Percentiles rank a stretch among this genome's conserved stretches.
Conservation (phyloP, 768 basidiomycete species). For the Phylloporus rhodoxanthus region DNA sequence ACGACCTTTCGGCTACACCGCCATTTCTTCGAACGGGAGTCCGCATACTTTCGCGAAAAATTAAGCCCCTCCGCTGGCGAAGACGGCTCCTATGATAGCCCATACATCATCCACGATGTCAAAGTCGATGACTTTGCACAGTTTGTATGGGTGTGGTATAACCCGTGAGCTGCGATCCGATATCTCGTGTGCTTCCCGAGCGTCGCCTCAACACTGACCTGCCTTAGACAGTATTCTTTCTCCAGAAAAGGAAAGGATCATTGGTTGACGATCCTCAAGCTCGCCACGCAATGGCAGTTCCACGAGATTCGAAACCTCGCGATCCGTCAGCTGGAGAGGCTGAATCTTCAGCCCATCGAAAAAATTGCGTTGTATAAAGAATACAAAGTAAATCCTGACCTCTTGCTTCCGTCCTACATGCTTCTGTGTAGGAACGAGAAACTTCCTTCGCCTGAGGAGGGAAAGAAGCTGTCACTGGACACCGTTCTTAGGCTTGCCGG, state of each 20-base stretch:
- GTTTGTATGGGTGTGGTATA: constrained; percentile 54
- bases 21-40: constrained; percentile 35
- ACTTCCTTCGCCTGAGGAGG: constrained; percentile 51
- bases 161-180: constrained; percentile 38
- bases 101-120: constrained; percentile 22
- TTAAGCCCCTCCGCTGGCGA: constrained; percentile 13
- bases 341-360: constrained; percentile 42
- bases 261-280: constrained; percentile 51
- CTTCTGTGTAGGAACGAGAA: constrained; percentile 46
- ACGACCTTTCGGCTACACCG: constrained; percentile 32
- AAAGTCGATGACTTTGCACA: constrained; percentile 37
- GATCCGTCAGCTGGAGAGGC: constrained; percentile 49
- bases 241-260: constrained; percentile 45
- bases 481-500: constrained; percentile 47
- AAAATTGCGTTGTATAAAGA: constrained; percentile 54
- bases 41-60: constrained; percentile 24
- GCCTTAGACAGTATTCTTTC: constrained; percentile 47
- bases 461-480: constrained; percentile 49
- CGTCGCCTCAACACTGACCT: background rate
- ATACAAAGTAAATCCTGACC: constrained; percentile 41
- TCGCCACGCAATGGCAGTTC: constrained; percentile 54
- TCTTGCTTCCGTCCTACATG: constrained; percentile 50
- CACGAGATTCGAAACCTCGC: constrained; percentile 44
- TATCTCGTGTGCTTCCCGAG: constrained; percentile 1
- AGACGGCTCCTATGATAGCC: background rate